phyloP scores from a whole-genome alignment of 768 basidiomycete genomes.

The Lactarius vividus region DNA sequence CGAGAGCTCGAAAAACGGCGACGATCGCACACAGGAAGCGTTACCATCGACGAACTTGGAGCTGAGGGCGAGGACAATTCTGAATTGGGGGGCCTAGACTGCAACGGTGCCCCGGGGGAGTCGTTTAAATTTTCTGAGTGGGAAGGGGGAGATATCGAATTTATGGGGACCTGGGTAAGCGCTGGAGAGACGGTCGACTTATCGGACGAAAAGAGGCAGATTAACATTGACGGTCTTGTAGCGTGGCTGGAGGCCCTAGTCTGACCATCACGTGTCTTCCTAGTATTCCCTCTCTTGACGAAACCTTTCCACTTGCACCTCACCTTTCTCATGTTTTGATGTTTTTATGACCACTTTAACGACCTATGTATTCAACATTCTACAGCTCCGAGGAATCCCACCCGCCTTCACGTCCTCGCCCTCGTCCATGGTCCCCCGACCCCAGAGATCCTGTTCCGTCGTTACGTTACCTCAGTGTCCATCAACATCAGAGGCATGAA shows the following conservation, averaged over 20 bases:
- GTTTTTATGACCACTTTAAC: slow-evolving; percentile 14
- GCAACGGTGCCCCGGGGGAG: slow-evolving; percentile 49
- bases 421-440: slow-evolving; percentile 64
- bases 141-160: slow-evolving; percentile 79
- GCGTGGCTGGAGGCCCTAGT: slow-evolving; percentile 13
- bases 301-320: neutral
- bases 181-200: slow-evolving; percentile 33
- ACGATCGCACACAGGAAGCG: slow-evolving; percentile 56
- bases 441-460: slow-evolving; percentile 46
- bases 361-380: slow-evolving; percentile 41
- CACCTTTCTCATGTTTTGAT: neutral
- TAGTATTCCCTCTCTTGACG: neutral
- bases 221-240: slow-evolving; percentile 9
- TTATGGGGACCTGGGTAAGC: slow-evolving; percentile 56
- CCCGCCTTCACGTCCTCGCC: slow-evolving; percentile 51
- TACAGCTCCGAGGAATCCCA: slow-evolving; percentile 49
- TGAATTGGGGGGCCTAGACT: slow-evolving; percentile 75
- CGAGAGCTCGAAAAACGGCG: slow-evolving; percentile 81
- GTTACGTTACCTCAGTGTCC: slow-evolving; percentile 26
- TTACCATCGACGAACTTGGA: slow-evolving; percentile 72
- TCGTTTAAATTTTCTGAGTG: slow-evolving; percentile 74
- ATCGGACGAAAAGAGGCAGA: slow-evolving; percentile 37
- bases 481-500: slow-evolving; percentile 36
- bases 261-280: neutral
- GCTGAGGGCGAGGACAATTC: slow-evolving; percentile 52